Conservation (phyloP, 768 basidiomycete genomes). For the Coprinellus aureogranulatus region DNA sequence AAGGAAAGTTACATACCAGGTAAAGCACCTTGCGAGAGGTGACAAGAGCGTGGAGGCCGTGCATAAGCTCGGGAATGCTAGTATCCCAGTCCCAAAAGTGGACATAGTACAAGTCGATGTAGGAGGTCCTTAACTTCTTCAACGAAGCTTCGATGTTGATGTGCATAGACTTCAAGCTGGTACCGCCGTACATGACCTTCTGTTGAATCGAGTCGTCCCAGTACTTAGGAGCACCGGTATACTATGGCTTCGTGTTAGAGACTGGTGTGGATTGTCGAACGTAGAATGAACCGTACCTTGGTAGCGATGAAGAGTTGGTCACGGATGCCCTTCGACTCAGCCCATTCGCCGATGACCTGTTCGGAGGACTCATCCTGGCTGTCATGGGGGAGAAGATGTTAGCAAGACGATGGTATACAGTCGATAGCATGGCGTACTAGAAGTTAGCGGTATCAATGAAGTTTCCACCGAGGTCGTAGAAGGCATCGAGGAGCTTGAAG, state of each 20-base stretch:
- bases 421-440: not conserved
- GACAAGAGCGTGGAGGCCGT: slow-evolving; percentile 2
- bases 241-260: slow-evolving; percentile 15
- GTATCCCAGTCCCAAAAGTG: slow-evolving; percentile 12
- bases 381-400: not conserved
- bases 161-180: slow-evolving; percentile 39
- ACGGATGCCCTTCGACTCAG: slow-evolving; percentile 37
- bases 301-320: slow-evolving; percentile 46
- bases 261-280: not conserved
- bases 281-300: slow-evolving; percentile 20
- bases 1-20: slow-evolving; percentile 1
- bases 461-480: slow-evolving; percentile 6
- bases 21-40: slow-evolving; percentile 5
- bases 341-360: slow-evolving; percentile 48
- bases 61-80: slow-evolving; percentile 10
- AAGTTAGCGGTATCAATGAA: slow-evolving; percentile 9
- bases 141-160: slow-evolving; percentile 40
- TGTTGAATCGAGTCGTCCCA: slow-evolving; percentile 23
- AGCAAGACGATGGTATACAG: not conserved
- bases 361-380: slow-evolving; percentile 55
- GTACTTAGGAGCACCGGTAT: slow-evolving; percentile 23
- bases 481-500: slow-evolving; percentile 7
- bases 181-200: slow-evolving; percentile 35
- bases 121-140: slow-evolving; percentile 42
- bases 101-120: slow-evolving; percentile 37